Percentiles rank a stretch among this genome's conserved stretches.
Conservation (phyloP, 306 rosid genomes). For the Casuarina cunninghamiana region DNA sequence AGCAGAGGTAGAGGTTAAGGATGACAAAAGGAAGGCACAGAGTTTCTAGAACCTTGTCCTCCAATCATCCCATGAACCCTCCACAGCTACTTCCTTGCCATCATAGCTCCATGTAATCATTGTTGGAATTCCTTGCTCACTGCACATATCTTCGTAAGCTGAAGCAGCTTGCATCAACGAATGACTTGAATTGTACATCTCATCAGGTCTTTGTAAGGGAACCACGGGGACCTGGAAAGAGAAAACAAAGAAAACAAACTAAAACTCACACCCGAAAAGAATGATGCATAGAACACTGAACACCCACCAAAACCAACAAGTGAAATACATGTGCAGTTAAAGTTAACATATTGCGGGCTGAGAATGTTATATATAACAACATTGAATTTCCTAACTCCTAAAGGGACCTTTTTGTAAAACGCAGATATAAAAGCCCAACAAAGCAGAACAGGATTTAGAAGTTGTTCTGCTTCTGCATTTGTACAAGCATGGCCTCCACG, state of each 20-base stretch:
- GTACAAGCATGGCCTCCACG: conserved; percentile 13
- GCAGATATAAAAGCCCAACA: background rate
- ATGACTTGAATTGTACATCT: conserved; percentile 60
- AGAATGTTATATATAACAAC: conserved; percentile 11
- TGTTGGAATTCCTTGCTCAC: conserved; percentile 85
- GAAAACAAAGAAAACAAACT: conserved; percentile 1
- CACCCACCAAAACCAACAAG: conserved; percentile 6
- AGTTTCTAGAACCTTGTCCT: conserved; percentile 60
- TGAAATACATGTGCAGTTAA: conserved; percentile 21
- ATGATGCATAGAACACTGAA: background rate
- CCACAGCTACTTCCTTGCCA: conserved; percentile 84
- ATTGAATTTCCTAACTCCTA: conserved; percentile 4
- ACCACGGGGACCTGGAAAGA: conserved; percentile 71
- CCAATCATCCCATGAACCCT: conserved; percentile 99
- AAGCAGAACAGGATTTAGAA: conserved; percentile 11
- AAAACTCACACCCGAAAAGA: conserved; percentile 14
- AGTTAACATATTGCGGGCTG: conserved; percentile 7
- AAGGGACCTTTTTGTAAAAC: background rate
- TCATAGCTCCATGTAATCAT: conserved; percentile 94
- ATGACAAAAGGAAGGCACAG: conserved; percentile 14
- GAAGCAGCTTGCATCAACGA: conserved; percentile 70
- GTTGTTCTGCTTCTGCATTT: conserved; percentile 9
- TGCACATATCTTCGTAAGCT: conserved; percentile 62
- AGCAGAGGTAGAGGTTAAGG: conserved; percentile 1
- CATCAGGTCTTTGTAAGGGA: conserved; percentile 91